These are phyloP conservation scores for Vaccinium darrowii DNA, from an alignment of 148 eudicot species.

Conservation along the genomic window DNA sequence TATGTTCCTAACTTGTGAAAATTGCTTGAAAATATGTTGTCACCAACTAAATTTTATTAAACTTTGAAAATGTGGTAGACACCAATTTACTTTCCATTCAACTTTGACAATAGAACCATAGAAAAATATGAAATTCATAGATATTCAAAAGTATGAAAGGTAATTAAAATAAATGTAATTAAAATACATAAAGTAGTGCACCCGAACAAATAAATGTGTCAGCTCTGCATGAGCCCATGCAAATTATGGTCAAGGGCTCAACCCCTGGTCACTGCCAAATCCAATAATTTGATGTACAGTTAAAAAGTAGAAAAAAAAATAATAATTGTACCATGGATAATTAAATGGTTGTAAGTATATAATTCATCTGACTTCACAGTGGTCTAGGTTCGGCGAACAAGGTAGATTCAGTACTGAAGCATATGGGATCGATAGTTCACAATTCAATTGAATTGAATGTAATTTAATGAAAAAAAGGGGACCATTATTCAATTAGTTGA, in stretches of 20 bases:
- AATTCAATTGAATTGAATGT: slow-evolving; percentile 8
- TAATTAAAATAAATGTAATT: not conserved
- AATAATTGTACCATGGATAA: not conserved
- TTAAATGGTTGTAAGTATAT: not conserved
- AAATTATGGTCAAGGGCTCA: not conserved
- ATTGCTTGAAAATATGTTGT: no score
- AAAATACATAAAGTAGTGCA: not conserved
- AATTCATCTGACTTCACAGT: slow-evolving; percentile 12
- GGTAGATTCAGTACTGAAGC: not conserved
- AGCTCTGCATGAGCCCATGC: not conserved
- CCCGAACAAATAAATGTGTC: not conserved
- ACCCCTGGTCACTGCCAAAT: not conserved
- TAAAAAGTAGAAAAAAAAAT: not conserved
- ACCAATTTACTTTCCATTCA: no score
- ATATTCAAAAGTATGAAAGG: no score
- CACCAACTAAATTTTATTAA: no score
- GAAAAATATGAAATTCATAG: no score
- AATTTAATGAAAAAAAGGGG: not conserved
- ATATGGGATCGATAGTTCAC: slow-evolving; percentile 10
- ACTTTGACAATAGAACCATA: no score
- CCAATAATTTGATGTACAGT: not conserved
- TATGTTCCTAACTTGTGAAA: no score
- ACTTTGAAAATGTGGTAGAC: no score
- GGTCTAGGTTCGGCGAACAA: not conserved
- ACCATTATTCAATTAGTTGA: not conserved